Percentiles rank a stretch among this genome's conserved stretches.
Evolutionary conservation across 2,329 filamentous ascomycete genomes (phyloP).

Genomic region (Phaeomoniella chlamydospora): DNA sequence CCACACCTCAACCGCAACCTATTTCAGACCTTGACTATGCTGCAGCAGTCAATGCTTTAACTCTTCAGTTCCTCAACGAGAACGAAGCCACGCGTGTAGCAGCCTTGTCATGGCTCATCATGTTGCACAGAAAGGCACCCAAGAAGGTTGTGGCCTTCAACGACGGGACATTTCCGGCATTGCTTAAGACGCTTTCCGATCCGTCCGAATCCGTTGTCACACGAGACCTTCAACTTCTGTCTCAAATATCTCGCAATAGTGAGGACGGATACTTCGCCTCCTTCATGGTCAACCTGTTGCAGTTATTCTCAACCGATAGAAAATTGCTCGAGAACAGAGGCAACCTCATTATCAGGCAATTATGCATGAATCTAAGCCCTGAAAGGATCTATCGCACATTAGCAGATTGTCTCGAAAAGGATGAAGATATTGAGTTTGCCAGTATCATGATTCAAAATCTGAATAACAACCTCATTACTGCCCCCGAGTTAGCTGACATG

Average conservation of each 20-base stretch:
- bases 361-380: slow-evolving; percentile 83
- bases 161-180: slow-evolving; percentile 87
- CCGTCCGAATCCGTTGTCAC: slow-evolving; percentile 92
- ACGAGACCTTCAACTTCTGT: slow-evolving; percentile 80
- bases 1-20: slow-evolving; percentile 29
- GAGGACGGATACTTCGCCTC: slow-evolving; percentile 96
- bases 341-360: slow-evolving; percentile 89
- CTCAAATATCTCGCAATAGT: slow-evolving; percentile 90
- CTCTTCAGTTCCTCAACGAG: slow-evolving; percentile 86
- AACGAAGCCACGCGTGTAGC: slow-evolving; percentile 92
- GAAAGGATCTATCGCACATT: slow-evolving; percentile 92
- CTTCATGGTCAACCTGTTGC: slow-evolving; percentile 93
- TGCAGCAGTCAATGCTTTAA: slow-evolving; percentile 83
- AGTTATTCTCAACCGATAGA: slow-evolving; percentile 88
- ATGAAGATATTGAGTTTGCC: slow-evolving; percentile 95
- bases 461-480: slow-evolving; percentile 97
- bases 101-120: slow-evolving; percentile 89
- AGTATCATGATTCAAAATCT: slow-evolving; percentile 99
- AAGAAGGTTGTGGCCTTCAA: slow-evolving; percentile 89
- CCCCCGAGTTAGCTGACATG: slow-evolving; percentile 81
- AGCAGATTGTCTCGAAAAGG: slow-evolving; percentile 91
- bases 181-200: slow-evolving; percentile 92
- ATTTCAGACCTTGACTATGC: slow-evolving; percentile 76
- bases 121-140: slow-evolving; percentile 91
- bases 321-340: slow-evolving; percentile 81